Evolutionary conservation across 2,329 filamentous ascomycete genomes (phyloP).

Genomic region (Emericellopsis cladophorae): DNA sequence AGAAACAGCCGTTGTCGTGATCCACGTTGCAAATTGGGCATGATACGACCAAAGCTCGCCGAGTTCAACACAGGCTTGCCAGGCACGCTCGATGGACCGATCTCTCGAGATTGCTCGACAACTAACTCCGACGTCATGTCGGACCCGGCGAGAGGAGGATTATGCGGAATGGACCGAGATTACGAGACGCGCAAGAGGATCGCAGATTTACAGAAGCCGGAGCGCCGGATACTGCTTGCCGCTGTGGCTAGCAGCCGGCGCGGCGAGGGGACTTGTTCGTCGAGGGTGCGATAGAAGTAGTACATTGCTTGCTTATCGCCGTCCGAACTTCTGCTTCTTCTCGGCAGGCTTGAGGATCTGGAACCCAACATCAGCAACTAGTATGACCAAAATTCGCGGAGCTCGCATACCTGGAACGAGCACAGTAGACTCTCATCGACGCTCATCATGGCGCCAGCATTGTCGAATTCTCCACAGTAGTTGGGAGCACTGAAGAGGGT

Average conservation of each 20-base stretch:
- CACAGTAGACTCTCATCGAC: constrained; percentile 97
- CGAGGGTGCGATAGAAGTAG: constrained; percentile 1
- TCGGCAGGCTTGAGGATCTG: constrained; percentile 98
- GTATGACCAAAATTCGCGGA: background rate
- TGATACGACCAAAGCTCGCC: constrained; percentile 19
- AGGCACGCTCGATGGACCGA: constrained; percentile 6
- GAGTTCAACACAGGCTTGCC: constrained; percentile 12
- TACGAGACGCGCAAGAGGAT: constrained; percentile 1
- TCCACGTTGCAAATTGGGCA: constrained; percentile 23
- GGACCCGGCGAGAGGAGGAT: background rate
- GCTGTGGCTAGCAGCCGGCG: background rate
- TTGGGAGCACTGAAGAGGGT: constrained; percentile 97
- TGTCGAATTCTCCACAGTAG: constrained; percentile 99
- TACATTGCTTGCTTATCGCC: constrained; percentile 48
- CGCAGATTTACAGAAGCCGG: constrained; percentile 3
- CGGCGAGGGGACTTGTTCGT: background rate
- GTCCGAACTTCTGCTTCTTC: constrained; percentile 99
- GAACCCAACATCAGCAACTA: constrained; percentile 2
- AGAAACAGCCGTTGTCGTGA: constrained; percentile 28
- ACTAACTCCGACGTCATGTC: background rate
- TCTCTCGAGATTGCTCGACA: constrained; percentile 1
- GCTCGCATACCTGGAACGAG: constrained; percentile 73
- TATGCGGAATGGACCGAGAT: background rate
- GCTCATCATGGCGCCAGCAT: constrained; percentile 99
- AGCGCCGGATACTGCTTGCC: background rate